Base-by-base conservation (phyloP, 495 filamentous ascomycete species). In the Penicillium lividum region DNA sequence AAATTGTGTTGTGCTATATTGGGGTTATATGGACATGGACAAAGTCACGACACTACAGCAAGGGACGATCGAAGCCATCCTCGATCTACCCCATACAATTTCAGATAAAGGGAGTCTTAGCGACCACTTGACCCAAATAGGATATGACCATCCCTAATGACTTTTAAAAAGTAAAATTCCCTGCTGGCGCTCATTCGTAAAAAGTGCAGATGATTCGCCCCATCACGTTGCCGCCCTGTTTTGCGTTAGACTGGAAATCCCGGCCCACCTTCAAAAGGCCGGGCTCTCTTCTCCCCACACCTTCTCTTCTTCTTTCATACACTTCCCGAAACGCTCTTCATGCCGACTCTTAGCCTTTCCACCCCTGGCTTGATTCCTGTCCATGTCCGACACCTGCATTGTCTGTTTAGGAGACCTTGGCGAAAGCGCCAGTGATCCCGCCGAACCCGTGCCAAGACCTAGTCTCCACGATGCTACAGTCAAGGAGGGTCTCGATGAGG, bases 371-470 rank as follows among this genome's bases (percentile, higher is more conserved):
- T 64, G 52, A 62, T 69, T 57, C 68, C 72, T 68, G 71, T 75
- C 71, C 69, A 93, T 94, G 92, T 89, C 90, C 78, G 92, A 95
- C 73, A 91, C 91, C 66, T 96, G 92, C 80, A 96, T 96, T 78
- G 89, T 97, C 72, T 97, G 93, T 84, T 84, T 97, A 74, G 91
- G 93, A 75, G 87, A 90, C 78, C 86, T 97, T 77, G 89, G 86
- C 76, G 75, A 80, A 77, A 77, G 72, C 68, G 76, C 75, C 77
- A 80, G 74, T 71, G 75, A 81, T 72, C 70, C 75, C 71, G 63
- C 69, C 65, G 75, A 70, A 70, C 68, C 72, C 64, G 74, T 69
- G 73, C 77, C 70, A 78, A 81, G 73, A 75, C 71, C 68, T 65
- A 73, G 78, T 67, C 62, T 69, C 49, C 58, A 66, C 56, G 68